Evolutionary conservation across 257 asterid species (phyloP).

Genomic region (Mentha longifolia): DNA sequence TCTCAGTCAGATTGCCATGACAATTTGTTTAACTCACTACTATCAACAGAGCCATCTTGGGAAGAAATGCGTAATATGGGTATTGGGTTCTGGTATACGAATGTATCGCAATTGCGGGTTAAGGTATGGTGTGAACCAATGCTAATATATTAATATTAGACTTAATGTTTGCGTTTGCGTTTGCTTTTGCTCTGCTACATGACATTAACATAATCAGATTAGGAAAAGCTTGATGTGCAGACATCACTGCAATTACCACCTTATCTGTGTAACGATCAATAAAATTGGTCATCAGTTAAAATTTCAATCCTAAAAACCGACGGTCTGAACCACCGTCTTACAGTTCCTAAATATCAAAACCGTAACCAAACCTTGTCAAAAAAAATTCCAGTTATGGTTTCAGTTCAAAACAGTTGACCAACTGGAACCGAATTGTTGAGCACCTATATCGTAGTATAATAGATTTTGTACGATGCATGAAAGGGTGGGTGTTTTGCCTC

Average conservation of each 20-base stretch:
- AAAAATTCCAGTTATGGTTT: not conserved
- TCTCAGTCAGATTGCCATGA: conserved; percentile 96
- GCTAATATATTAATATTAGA: conserved; percentile 33
- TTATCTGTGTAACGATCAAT: not conserved
- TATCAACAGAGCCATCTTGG: conserved; percentile 87
- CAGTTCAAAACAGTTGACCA: not conserved
- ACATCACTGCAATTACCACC: conserved; percentile 5
- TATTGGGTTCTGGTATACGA: conserved; percentile 92
- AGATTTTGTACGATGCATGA: not conserved
- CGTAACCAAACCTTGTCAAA: too few relatives aligned
- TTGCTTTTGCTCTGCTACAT: conserved; percentile 23
- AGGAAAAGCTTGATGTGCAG: conserved; percentile 21
- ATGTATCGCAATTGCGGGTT: conserved; percentile 64
- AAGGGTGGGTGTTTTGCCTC: not conserved
- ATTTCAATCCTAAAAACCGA: too few relatives aligned
- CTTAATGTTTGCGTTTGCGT: conserved; percentile 9
- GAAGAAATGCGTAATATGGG: conserved; percentile 91
- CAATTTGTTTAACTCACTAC: conserved; percentile 75
- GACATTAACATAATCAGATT: conserved; percentile 25
- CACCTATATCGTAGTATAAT: not conserved
- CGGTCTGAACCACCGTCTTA: too few relatives aligned
- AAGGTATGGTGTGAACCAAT: conserved; percentile 64
- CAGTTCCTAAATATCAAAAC: not conserved
- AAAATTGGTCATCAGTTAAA: too few relatives aligned
- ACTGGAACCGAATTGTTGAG: not conserved